Base-by-base conservation (phyloP, 140 eudicot genomes). In the Anethum foeniculum region DNA sequence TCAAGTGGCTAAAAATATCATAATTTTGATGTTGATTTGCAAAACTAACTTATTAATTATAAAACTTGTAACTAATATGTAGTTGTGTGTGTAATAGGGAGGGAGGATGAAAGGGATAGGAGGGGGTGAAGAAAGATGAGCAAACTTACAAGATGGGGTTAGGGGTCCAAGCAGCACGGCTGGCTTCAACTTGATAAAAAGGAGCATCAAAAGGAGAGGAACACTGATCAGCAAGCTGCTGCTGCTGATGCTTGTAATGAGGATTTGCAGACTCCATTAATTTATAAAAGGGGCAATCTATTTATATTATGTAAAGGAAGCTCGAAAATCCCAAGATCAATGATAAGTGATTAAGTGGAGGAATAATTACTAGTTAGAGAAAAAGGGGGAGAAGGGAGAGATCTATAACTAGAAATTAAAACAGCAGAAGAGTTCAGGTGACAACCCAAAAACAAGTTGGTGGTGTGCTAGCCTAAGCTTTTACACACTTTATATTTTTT, bases 321-420 rank as follows among this genome's bases (percentile, higher is more conserved):
- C 91, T 94, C 92, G 96, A 94, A 92, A 92, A 92, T 94, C 98
- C 98, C 98, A 92, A 94, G 92, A 90, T 19, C 28, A 38, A 72
- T 39, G 52, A 43, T 39, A 23, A 23, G 49, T n/a, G 77, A 41
- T 74, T n/a, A 23, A 43, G 15, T 74, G n/a, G 54, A 41, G 78
- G 14, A 44, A 23, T 74, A 84, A 81, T 80, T 87, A 81, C 67
- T 82, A 82, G 82, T 58, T 73, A 73, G 27, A 21, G 2, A n/a
- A n/a, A 23, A 41, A 43, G 32, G 14, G 14, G 21, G 15, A 71
- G n/a, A 28, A 15, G 12, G 6, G 44, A 4, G 28, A 71, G 28
- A 71, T 14, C 25, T 7, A 36, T 5, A 25, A 75, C 19, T 39
- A 48, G 34, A n/a, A 27, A 78, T 81, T 77, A 79, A 78, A 72